A percentile compares a stretch with the other conserved stretches of the same genome.
These are phyloP conservation scores for Epichloe baconii DNA, from an alignment of 2,329 filamentous ascomycete genomes.

Conservation along the genomic window DNA sequence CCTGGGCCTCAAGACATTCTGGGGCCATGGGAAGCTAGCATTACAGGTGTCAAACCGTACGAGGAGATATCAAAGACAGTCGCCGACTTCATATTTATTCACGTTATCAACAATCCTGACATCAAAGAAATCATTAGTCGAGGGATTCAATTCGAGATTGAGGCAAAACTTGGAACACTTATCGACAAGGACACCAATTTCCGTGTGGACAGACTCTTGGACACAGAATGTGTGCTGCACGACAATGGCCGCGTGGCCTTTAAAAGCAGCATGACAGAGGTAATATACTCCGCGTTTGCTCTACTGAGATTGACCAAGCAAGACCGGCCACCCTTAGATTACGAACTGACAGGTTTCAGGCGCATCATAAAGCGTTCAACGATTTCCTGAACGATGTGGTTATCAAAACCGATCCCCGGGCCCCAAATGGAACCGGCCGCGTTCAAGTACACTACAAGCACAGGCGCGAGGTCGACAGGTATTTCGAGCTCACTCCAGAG, in stretches of 20 bases:
- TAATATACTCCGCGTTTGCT: constrained; percentile 27
- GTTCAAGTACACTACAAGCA: constrained; percentile 69
- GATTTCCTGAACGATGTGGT: constrained; percentile 66
- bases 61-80: constrained; percentile 64
- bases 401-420: constrained; percentile 41
- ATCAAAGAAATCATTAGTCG: constrained; percentile 48
- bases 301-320: not conserved
- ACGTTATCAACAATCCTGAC: constrained; percentile 56
- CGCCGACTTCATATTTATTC: constrained; percentile 68
- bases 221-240: constrained; percentile 57
- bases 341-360: constrained; percentile 29
- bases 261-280: constrained; percentile 81
- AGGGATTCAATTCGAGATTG: constrained; percentile 74
- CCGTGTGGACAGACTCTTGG: constrained; percentile 53
- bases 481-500: constrained; percentile 58
- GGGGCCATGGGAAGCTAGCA: constrained; percentile 51
- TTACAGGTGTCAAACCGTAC: constrained; percentile 56
- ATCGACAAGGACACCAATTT: constrained; percentile 59
- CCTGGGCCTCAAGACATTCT: constrained; percentile 25
- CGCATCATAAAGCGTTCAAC: constrained; percentile 74
- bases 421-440: constrained; percentile 32
- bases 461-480: constrained; percentile 68
- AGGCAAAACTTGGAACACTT: constrained; percentile 81
- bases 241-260: constrained; percentile 54
- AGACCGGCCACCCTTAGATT: too few relatives aligned